Evolutionary conservation across 768 basidiomycete species (phyloP).

Genomic region (Candolleomyces efflorescens): DNA sequence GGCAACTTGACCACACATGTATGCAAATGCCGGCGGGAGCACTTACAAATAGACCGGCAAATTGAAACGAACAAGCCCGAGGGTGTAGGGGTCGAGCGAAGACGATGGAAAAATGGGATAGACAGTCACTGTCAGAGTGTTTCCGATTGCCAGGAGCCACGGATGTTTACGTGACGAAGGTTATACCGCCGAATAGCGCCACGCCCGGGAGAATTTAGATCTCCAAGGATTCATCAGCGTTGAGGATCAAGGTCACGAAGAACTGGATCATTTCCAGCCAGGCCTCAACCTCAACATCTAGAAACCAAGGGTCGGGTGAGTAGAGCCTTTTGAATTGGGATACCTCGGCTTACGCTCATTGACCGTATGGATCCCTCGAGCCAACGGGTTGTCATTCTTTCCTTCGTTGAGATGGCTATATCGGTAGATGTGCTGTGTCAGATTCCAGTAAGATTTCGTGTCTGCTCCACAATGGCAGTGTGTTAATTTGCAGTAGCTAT

Average conservation of each 20-base stretch:
- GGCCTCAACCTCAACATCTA: slow-evolving; percentile 45
- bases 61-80: no score
- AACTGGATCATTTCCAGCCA: slow-evolving; percentile 67
- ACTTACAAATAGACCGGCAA: no score
- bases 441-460: slow-evolving; percentile 54
- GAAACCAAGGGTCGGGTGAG: slow-evolving; percentile 7
- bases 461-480: slow-evolving; percentile 39
- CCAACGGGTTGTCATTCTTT: slow-evolving; percentile 21
- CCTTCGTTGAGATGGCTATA: slow-evolving; percentile 47
- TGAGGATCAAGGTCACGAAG: slow-evolving; percentile 61
- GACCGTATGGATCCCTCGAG: slow-evolving; percentile 59
- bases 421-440: slow-evolving; percentile 63
- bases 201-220: slow-evolving; percentile 10
- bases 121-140: no score
- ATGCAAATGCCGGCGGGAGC: background rate
- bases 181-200: no score
- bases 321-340: background rate
- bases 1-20: no score
- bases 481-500: background rate
- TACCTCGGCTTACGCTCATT: slow-evolving; percentile 53
- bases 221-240: slow-evolving; percentile 52
- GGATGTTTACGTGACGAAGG: no score
- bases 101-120: no score
- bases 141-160: no score
- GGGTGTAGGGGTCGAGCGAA: no score